These are phyloP conservation scores for Fusarium longipes DNA, from an alignment of 2,329 filamentous ascomycete species.

Conservation along the genomic window DNA sequence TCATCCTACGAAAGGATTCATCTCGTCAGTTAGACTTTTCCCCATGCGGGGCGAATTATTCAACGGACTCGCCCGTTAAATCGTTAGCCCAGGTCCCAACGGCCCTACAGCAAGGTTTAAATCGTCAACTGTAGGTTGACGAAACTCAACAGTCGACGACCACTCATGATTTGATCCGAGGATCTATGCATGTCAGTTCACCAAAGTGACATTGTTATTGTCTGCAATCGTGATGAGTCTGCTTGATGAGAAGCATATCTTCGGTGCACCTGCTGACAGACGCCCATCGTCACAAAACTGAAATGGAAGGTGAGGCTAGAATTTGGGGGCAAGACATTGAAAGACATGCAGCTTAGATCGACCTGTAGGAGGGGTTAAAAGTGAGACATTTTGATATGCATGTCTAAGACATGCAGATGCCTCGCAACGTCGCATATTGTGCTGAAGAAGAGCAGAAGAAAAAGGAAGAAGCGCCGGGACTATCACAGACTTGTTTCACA, in stretches of 20 bases:
- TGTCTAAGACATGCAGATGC: constrained; percentile 51
- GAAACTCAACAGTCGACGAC: neutral
- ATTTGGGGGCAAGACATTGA: constrained; percentile 43
- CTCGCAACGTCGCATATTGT: constrained; percentile 39
- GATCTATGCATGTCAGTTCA: neutral
- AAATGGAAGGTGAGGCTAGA: constrained; percentile 22
- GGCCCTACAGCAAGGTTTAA: neutral
- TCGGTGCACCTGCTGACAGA: constrained; percentile 7
- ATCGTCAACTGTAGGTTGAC: neutral
- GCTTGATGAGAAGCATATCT: neutral
- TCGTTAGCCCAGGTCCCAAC: constrained; percentile 5
- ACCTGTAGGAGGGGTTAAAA: constrained; percentile 51
- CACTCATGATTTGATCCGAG: constrained; percentile 15
- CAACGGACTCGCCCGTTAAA: constrained; percentile 18
- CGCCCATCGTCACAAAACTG: constrained; percentile 11
- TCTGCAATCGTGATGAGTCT: neutral
- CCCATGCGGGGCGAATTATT: constrained; percentile 15
- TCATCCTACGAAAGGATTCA: constrained; percentile 28
- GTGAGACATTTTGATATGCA: constrained; percentile 53
- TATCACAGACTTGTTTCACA: neutral
- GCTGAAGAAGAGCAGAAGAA: constrained; percentile 30
- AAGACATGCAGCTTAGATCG: constrained; percentile 46
- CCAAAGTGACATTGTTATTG: neutral
- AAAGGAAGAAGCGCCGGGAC: constrained; percentile 21
- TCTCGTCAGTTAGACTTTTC: constrained; percentile 12